Evolutionary conservation across 2,329 filamentous ascomycete species (phyloP).

Genomic region (Chrysosporium queenslandicum): DNA sequence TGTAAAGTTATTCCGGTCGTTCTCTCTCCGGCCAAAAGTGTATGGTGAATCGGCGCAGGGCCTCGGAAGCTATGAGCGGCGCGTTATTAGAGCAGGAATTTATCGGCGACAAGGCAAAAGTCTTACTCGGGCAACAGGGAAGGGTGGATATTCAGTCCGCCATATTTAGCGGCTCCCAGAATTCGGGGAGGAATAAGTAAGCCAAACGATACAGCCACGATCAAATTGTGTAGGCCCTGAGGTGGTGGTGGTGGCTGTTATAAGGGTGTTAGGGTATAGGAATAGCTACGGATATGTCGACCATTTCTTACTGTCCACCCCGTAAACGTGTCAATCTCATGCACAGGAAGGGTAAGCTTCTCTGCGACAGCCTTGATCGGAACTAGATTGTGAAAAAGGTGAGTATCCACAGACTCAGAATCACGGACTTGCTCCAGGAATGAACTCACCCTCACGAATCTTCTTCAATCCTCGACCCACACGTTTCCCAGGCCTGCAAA

Average conservation of each 20-base stretch:
- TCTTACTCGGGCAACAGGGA: slow-evolving; percentile 73
- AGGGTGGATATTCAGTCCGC: slow-evolving; percentile 87
- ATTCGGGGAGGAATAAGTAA: slow-evolving; percentile 74
- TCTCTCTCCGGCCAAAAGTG: slow-evolving; percentile 54
- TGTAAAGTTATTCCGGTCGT: slow-evolving; percentile 73
- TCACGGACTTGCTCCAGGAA: not conserved
- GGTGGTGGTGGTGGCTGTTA: slow-evolving; percentile 45
- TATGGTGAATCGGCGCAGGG: slow-evolving; percentile 74
- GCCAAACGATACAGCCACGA: slow-evolving; percentile 91
- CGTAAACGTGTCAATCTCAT: slow-evolving; percentile 72
- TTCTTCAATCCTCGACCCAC: slow-evolving; percentile 63
- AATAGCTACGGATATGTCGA: not conserved
- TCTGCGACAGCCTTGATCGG: slow-evolving; percentile 60
- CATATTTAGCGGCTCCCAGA: slow-evolving; percentile 60
- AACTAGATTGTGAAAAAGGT: no score
- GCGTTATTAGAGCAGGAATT: slow-evolving; percentile 12
- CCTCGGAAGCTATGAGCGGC: slow-evolving; percentile 57
- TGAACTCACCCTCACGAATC: slow-evolving; percentile 51
- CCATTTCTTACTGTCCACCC: slow-evolving; percentile 58
- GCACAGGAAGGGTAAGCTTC: slow-evolving; percentile 54
- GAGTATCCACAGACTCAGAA: no score
- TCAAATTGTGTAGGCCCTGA: slow-evolving; percentile 53
- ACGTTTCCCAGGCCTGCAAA: slow-evolving; percentile 70
- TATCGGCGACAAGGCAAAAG: not conserved
- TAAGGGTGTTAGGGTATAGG: slow-evolving; percentile 16